Conservation (phyloP, 768 basidiomycete species). For the Asterophora lycoperdoides region DNA sequence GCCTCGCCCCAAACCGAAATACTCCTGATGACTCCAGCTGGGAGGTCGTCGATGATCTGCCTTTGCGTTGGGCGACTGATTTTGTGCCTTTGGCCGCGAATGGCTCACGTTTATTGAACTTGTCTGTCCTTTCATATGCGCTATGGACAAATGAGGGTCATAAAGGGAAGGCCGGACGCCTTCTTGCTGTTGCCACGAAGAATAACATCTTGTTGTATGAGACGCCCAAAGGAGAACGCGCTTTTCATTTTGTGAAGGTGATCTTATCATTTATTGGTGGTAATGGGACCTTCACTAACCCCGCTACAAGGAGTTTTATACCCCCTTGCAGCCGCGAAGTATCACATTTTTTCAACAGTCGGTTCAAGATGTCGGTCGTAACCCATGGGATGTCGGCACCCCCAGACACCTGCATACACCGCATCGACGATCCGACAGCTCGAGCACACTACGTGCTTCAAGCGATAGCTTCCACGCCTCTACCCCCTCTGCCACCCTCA, state of each 20-base stretch:
- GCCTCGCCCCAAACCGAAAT: conserved; percentile 19
- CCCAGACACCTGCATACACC: conserved; percentile 21
- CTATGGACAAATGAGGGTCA: conserved; percentile 60
- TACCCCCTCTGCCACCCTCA: conserved; percentile 30
- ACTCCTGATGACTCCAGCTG: conserved; percentile 50
- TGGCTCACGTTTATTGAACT: conserved; percentile 57
- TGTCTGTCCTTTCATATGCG: conserved; percentile 61
- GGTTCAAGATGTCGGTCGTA: conserved; percentile 48
- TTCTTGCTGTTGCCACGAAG: conserved; percentile 77
- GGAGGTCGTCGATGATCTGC: conserved; percentile 73
- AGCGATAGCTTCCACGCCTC: conserved; percentile 24
- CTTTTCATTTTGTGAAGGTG: conserved; percentile 80
- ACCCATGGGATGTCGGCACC: conserved; percentile 36
- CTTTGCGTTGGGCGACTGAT: conserved; percentile 84
- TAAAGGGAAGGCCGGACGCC: conserved; percentile 40
- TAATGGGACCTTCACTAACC: neutral
- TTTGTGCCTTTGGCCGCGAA: conserved; percentile 71
- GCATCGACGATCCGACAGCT: conserved; percentile 43
- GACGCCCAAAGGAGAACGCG: conserved; percentile 77
- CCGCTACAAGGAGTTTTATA: conserved; percentile 73
- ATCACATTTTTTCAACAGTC: conserved; percentile 69
- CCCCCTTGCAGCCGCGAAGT: conserved; percentile 61
- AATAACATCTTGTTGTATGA: conserved; percentile 72
- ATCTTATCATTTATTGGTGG: conserved; percentile 1
- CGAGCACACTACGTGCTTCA: conserved; percentile 31